Percentiles rank a stretch among this genome's conserved stretches.
phyloP scores from a whole-genome alignment of 2,329 filamentous ascomycete species.

The Trichoderma endophyticum region DNA sequence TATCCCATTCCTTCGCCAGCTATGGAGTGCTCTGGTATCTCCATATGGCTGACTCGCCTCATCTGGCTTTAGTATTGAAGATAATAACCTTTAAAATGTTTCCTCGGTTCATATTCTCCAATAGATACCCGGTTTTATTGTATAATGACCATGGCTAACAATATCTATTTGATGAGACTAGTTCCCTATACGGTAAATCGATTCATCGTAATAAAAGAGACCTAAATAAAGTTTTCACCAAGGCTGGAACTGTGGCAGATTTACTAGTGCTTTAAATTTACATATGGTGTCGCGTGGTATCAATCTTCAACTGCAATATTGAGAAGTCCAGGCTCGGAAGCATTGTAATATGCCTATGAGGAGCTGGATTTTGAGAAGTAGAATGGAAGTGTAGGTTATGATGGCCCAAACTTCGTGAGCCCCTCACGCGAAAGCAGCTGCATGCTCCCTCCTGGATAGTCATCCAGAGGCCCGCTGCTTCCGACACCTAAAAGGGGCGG shows the following conservation, averaged over 20 bases:
- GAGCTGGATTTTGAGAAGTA: not conserved
- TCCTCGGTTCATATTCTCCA: not conserved
- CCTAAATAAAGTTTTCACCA: no score
- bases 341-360: not conserved
- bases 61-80: not conserved
- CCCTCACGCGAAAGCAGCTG: not conserved
- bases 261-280: no score
- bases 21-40: no score
- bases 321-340: not conserved
- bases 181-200: no score
- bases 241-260: no score
- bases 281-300: no score
- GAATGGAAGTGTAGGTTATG: not conserved
- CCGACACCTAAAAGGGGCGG: not conserved
- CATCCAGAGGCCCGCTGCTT: not conserved
- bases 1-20: no score
- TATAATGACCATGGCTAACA: not conserved
- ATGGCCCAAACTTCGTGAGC: not conserved
- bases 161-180: no score
- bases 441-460: not conserved
- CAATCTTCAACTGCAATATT: not conserved
- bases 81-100: not conserved
- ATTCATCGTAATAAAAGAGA: no score
- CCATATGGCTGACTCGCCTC: fast-evolving
- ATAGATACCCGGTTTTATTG: not conserved